Evolutionary conservation across 441 rosid genomes (phyloP).

Genomic region (Aquilaria agallochum): DNA sequence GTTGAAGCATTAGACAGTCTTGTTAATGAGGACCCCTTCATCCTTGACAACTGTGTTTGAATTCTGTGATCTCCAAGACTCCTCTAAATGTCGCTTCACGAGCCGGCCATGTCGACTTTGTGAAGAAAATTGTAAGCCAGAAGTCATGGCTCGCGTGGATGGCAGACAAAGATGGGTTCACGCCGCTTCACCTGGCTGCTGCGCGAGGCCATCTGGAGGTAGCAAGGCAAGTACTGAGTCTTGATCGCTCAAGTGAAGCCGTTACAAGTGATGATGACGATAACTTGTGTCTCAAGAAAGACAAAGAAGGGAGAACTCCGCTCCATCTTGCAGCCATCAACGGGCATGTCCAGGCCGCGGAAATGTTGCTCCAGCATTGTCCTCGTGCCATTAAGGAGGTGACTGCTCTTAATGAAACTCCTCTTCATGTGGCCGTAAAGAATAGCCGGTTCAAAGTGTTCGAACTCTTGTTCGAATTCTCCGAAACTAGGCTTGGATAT

Average conservation of each 20-base stretch:
- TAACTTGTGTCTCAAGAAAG: too few relatives aligned
- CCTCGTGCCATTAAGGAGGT: too few relatives aligned
- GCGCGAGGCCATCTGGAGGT: constrained; percentile 3
- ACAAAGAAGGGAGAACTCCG: too few relatives aligned
- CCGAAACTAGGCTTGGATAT: too few relatives aligned
- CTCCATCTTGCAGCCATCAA: too few relatives aligned
- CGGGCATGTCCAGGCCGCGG: too few relatives aligned
- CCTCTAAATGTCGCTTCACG: constrained; percentile 9
- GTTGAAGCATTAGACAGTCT: not conserved
- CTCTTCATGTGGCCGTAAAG: too few relatives aligned
- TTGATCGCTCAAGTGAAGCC: constrained; percentile 2
- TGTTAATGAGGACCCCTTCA: constrained; percentile 8
- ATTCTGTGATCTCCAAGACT: not conserved
- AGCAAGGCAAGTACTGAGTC: constrained; percentile 3
- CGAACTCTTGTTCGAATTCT: too few relatives aligned
- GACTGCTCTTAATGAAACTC: too few relatives aligned
- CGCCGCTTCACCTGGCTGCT: constrained; percentile 11
- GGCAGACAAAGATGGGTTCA: constrained; percentile 8
- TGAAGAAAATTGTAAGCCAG: constrained; percentile 9
- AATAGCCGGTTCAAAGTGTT: too few relatives aligned
- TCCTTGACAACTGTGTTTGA: constrained; percentile 5
- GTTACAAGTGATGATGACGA: too few relatives aligned
- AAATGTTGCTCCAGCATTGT: too few relatives aligned
- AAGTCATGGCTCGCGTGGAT: constrained; percentile 9
- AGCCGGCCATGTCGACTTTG: constrained; percentile 8